Evolutionary conservation across 2,329 filamentous ascomycete genomes (phyloP).

Genomic region (Metarhizium album): DNA sequence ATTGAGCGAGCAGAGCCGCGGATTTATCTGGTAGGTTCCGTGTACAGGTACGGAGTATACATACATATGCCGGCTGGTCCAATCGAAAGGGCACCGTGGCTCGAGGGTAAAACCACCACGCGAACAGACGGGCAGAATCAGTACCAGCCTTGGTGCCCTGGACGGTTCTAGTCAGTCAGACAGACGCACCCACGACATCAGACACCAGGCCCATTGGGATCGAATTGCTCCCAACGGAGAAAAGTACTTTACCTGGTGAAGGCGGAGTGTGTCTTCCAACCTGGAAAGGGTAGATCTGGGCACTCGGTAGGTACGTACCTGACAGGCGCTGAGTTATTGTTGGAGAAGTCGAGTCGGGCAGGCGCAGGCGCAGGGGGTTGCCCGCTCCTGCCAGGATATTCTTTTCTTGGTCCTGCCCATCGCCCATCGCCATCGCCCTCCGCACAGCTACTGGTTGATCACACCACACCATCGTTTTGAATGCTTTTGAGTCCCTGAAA

Average conservation of each 20-base stretch:
- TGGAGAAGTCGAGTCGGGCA: background rate
- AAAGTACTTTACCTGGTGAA: background rate
- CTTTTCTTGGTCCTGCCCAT: background rate
- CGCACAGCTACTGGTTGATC: background rate
- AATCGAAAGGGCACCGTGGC: no score
- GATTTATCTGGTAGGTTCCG: background rate
- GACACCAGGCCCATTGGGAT: background rate
- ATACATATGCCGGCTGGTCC: no score
- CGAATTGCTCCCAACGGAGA: background rate
- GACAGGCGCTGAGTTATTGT: no score
- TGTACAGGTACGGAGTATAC: no score
- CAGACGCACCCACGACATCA: background rate
- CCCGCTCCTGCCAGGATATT: background rate
- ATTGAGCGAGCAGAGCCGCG: no score
- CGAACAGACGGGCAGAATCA: no score
- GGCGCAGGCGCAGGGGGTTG: no score
- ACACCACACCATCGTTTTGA: background rate
- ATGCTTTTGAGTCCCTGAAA: background rate
- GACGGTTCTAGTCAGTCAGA: background rate
- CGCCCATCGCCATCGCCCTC: background rate
- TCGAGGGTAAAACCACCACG: background rate
- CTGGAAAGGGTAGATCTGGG: no score
- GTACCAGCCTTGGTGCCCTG: no score
- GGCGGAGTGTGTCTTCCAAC: no score
- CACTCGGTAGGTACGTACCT: no score